Evolutionary conservation across 306 rosid species (phyloP).

Genomic region (Hippophae gyantsensis): DNA sequence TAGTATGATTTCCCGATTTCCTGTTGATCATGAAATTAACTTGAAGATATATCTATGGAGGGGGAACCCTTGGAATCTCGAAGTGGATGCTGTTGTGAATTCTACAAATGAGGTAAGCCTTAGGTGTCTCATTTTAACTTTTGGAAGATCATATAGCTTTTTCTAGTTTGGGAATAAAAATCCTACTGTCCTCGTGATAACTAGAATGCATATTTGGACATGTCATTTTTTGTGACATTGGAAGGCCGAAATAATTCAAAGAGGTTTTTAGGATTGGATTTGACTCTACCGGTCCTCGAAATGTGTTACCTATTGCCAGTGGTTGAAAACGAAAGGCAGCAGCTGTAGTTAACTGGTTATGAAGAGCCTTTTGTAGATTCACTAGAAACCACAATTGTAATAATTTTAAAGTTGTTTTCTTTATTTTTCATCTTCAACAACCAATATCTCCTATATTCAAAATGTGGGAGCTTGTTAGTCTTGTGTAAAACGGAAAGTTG

Average conservation of each 20-base stretch:
- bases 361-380: background rate
- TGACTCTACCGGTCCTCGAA: background rate
- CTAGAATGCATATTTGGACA: background rate
- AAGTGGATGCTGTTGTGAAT: slow-evolving; percentile 97
- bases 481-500: no score
- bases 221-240: background rate
- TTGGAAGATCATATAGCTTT: background rate
- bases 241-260: no score
- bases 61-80: slow-evolving; percentile 96
- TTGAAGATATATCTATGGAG: slow-evolving; percentile 88
- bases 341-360: no score
- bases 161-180: background rate
- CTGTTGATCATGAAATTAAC: slow-evolving; percentile 72
- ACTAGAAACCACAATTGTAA: background rate
- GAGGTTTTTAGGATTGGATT: background rate
- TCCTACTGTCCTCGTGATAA: background rate
- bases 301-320: no score
- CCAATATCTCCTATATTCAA: no score
- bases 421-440: no score
- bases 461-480: no score
- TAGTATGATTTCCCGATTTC: slow-evolving; percentile 63
- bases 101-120: slow-evolving; percentile 82
- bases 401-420: no score
- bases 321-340: no score
- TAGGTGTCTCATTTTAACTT: background rate